Conservation (phyloP, 2,329 filamentous ascomycete genomes). For the Zasmidium citrigriseum region DNA sequence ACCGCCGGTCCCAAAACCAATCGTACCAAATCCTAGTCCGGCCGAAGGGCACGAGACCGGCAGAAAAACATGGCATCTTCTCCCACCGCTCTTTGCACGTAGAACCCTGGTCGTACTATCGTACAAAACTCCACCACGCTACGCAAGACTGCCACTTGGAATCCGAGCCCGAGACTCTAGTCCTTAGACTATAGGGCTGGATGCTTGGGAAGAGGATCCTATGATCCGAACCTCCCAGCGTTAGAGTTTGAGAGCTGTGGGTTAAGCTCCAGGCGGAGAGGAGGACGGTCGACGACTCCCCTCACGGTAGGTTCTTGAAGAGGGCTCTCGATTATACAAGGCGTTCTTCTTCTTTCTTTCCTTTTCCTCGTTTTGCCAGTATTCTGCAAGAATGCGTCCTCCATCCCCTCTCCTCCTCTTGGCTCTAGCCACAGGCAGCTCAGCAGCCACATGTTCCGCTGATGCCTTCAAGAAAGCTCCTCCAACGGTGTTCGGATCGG, state of each 20-base stretch:
- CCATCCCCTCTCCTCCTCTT: neutral
- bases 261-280: neutral
- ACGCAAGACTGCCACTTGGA: too few relatives aligned
- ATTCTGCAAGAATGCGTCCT: neutral
- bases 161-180: too few relatives aligned
- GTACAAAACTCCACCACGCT: neutral
- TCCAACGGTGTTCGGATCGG: slow-evolving; percentile 5
- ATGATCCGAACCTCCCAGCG: neutral
- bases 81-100: neutral
- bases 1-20: too few relatives aligned
- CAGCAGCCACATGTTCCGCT: slow-evolving; percentile 1
- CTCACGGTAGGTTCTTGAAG: neutral
- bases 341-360: neutral
- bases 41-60: neutral
- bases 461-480: slow-evolving; percentile 4
- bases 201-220: too few relatives aligned
- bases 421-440: neutral
- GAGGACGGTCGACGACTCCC: too few relatives aligned
- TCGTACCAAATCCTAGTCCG: too few relatives aligned
- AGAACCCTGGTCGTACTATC: neutral
- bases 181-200: too few relatives aligned
- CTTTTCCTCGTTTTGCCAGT: neutral
- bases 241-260: neutral
- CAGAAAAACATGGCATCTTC: neutral
- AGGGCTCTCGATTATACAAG: neutral